Conservation (phyloP, 163 green algal species). For the Smithsoniella earleae region DNA sequence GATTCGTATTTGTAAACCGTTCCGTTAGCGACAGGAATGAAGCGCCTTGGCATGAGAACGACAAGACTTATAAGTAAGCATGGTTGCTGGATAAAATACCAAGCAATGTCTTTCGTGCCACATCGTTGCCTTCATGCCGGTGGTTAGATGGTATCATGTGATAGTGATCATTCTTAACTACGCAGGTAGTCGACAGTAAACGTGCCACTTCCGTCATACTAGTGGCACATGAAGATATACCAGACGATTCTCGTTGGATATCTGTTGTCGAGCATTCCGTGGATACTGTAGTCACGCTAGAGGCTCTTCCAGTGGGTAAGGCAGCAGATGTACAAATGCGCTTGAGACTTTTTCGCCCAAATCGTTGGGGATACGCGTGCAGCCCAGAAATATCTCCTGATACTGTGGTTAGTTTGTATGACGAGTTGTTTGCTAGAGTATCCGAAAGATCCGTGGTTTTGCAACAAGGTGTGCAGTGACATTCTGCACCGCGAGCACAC, state of each 20-base stretch:
- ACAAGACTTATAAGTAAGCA: too few species aligned
- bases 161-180: too few species aligned
- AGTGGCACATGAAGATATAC: conserved; percentile 3
- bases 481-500: too few species aligned
- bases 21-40: too few species aligned
- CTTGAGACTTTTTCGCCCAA: neutral
- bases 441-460: neutral
- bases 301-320: conserved; percentile 9
- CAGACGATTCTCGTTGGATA: neutral
- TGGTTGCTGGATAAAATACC: too few species aligned
- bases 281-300: conserved; percentile 6
- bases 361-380: neutral
- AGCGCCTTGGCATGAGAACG: too few species aligned
- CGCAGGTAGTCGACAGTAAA: neutral
- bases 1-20: too few species aligned
- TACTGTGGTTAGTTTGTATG: neutral
- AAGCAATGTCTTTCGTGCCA: too few species aligned
- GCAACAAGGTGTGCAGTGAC: conserved; percentile 2
- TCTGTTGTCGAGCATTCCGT: neutral
- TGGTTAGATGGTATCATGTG: too few species aligned
- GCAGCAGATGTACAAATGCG: conserved; percentile 8
- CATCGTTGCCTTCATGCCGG: too few species aligned
- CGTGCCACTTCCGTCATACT: neutral
- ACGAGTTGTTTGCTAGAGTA: conserved; percentile 21
- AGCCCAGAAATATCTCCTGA: neutral